Conservation (phyloP, 2,329 filamentous ascomycete species). For the Trichoderma lentiforme region DNA sequence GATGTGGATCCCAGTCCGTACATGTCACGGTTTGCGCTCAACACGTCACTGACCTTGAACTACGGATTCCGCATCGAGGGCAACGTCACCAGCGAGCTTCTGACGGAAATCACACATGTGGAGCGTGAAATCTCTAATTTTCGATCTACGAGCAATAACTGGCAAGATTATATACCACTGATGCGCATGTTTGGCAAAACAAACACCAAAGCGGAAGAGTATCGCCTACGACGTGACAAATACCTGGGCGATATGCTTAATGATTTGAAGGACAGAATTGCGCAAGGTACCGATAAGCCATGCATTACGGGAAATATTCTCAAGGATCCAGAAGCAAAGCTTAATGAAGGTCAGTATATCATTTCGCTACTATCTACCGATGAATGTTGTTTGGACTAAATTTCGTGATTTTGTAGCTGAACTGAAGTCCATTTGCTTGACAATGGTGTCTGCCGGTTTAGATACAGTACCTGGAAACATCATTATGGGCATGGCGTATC, state of each 20-base stretch:
- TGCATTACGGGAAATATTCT: constrained; percentile 52
- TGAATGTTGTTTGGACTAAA: background rate
- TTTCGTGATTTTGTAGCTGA: constrained; percentile 50
- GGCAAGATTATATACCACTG: constrained; percentile 80
- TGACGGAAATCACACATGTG: constrained; percentile 71
- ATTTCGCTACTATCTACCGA: background rate
- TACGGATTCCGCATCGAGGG: constrained; percentile 75
- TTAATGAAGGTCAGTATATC: constrained; percentile 34
- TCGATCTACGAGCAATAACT: constrained; percentile 76
- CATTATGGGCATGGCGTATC: constrained; percentile 74
- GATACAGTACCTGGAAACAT: constrained; percentile 79
- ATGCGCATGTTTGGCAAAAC: constrained; percentile 61
- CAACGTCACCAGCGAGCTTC: constrained; percentile 61
- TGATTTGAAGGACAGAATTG: constrained; percentile 44
- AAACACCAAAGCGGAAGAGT: constrained; percentile 61
- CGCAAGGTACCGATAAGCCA: constrained; percentile 39
- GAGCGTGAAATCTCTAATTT: constrained; percentile 75
- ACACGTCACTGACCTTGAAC: constrained; percentile 73
- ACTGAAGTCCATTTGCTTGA: constrained; percentile 75
- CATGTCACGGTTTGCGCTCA: constrained; percentile 72
- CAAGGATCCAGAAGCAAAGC: constrained; percentile 44
- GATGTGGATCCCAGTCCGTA: constrained; percentile 71
- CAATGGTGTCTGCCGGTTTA: constrained; percentile 77
- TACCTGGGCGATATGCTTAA: constrained; percentile 66
- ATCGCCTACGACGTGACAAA: constrained; percentile 64